phyloP scores from a whole-genome alignment of 441 rosid genomes.

The Adansonia gregorii region DNA sequence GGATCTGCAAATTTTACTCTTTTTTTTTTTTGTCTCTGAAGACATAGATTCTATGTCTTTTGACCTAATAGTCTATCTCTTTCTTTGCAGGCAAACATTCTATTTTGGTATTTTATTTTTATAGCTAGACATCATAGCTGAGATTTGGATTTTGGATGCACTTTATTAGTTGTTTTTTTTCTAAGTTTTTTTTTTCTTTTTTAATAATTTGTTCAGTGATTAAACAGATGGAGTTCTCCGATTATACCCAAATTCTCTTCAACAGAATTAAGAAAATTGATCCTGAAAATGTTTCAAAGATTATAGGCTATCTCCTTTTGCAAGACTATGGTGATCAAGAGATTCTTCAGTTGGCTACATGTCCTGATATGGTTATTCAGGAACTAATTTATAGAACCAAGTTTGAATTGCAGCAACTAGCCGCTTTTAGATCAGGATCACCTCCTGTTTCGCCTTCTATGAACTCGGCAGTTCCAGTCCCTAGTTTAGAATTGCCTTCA shows the following conservation, averaged over 20 bases:
- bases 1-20: conserved; percentile 39
- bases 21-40: not conserved
- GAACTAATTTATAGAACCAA: conserved; percentile 53
- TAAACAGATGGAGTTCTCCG: conserved; percentile 54
- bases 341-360: conserved; percentile 48
- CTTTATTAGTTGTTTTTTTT: not conserved
- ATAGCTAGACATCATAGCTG: not conserved
- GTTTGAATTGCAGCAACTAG: conserved; percentile 47
- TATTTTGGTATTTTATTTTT: not conserved
- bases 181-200: not conserved
- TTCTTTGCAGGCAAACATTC: not conserved
- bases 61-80: conserved; percentile 6
- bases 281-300: conserved; percentile 57
- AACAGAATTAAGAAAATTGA: conserved; percentile 56
- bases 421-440: conserved; percentile 33
- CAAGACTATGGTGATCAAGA: conserved; percentile 50
- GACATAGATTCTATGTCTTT: conserved; percentile 31
- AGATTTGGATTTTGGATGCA: not conserved
- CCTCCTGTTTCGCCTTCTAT: conserved; percentile 41
- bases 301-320: conserved; percentile 58
- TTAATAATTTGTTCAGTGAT: conserved; percentile 24
- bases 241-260: conserved; percentile 48
- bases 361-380: conserved; percentile 53
- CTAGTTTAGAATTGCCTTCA: conserved; percentile 30
- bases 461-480: conserved; percentile 28